These are phyloP conservation scores for Suillus paluster DNA, from an alignment of 768 basidiomycete species.

Conservation along the genomic window DNA sequence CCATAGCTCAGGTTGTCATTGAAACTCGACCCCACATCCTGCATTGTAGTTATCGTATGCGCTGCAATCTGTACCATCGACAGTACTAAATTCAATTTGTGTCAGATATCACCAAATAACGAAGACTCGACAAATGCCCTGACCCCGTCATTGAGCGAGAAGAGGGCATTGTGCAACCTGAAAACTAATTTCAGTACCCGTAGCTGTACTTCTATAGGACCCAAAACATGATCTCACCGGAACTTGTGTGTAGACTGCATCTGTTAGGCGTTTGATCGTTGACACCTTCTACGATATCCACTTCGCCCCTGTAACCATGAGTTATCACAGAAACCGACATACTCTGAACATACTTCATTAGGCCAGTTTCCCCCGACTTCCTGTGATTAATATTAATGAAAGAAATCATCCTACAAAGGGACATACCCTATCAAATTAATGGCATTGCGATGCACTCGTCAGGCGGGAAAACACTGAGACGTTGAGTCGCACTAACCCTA, in stretches of 20 bases:
- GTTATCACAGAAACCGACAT: background rate
- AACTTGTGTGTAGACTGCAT: constrained; percentile 33
- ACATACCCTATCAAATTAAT: constrained; percentile 28
- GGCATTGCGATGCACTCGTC: background rate
- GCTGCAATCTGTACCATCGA: constrained; percentile 28
- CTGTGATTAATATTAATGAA: constrained; percentile 14
- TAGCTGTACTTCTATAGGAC: background rate
- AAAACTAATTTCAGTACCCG: background rate
- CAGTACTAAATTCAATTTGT: constrained; percentile 16
- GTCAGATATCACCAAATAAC: constrained; percentile 3
- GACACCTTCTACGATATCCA: constrained; percentile 40
- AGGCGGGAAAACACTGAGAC: constrained; percentile 7
- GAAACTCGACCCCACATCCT: constrained; percentile 38
- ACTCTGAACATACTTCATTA: constrained; percentile 6
- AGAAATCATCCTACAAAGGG: background rate
- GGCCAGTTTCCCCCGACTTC: constrained; percentile 31
- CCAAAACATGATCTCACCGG: constrained; percentile 9
- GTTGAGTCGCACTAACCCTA: constrained; percentile 27
- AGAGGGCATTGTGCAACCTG: constrained; percentile 36
- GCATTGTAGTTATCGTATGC: constrained; percentile 25
- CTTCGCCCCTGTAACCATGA: constrained; percentile 28
- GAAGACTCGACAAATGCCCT: background rate
- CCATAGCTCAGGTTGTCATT: constrained; percentile 37
- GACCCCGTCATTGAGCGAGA: constrained; percentile 38
- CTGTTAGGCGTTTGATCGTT: constrained; percentile 33